Conservation (phyloP, 306 rosid genomes). For the Casuarina glauca region DNA sequence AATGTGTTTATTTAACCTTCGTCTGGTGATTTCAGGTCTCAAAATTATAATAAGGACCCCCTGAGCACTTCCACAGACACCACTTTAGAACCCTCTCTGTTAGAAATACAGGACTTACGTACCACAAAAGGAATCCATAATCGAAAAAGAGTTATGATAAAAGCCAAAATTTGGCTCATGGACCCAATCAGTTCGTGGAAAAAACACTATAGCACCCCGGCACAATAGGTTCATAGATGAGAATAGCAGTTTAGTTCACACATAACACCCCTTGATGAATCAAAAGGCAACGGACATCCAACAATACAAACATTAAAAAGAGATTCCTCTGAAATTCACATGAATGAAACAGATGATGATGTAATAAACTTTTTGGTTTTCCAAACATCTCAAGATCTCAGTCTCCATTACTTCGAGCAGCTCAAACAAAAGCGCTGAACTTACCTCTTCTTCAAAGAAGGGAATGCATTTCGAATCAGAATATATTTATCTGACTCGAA, state of each 20-base stretch:
- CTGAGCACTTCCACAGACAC: not conserved
- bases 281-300: not conserved
- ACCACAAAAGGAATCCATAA: not conserved
- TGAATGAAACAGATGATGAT: not conserved
- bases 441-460: not conserved
- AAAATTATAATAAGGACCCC: not conserved
- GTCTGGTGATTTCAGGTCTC: not conserved
- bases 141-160: not conserved
- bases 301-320: not conserved
- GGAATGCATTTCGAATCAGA: not conserved
- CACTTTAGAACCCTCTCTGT: not conserved
- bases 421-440: not conserved
- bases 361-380: no score
- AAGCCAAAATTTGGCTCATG: not conserved
- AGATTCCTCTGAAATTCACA: not conserved
- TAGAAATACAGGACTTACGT: not conserved
- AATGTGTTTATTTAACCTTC: not conserved
- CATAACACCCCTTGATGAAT: not conserved
- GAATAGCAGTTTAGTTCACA: no score
- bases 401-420: no score
- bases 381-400: no score
- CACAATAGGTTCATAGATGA: not conserved
- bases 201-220: not conserved
- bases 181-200: not conserved
- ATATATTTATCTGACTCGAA: not conserved